Evolutionary conservation across 2,329 filamentous ascomycete genomes (phyloP), one percentile per base, ranked within the genome.

Genomic region (Aureobasidium namibiae): DNA sequence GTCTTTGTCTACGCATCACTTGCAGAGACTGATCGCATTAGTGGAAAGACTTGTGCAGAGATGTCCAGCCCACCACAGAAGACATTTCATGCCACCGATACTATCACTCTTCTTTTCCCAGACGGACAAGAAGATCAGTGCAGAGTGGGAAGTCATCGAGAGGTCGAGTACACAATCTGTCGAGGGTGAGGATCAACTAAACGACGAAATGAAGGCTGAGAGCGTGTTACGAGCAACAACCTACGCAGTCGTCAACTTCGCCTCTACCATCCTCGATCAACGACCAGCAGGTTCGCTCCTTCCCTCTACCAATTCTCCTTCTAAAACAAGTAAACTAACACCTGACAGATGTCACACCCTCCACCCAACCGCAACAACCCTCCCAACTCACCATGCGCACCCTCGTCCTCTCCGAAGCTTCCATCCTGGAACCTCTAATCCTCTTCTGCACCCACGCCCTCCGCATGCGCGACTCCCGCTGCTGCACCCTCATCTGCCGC

Each of bases 171-270:
- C 88, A 65, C 77, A 76, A 21, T 81, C 82, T 42, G 81, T 86
- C 1, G 86, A 86, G 3, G 86, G 86, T 21, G 90, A 92, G 59
- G 89, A 89, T 61, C 75, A 78, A 58, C 76, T 99, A 56, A 89
- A 89, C 1, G 91, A 96, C 65, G 94, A 99, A 75, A 99, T 99
- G 94, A 96, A 96, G 74, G 87, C 90, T 7, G 94, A 99, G 72
- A 97, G 92, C 68, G 95, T 99, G 31, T 77, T 99, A 46, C 85
- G 94, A 21, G 91, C 96, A 70, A 81, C 97, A 52, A 96, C 92
- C 0, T 94, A 95, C 72, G 90, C 90, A 3, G 90, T 92, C 1
- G 90, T 96, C 31, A 86, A 94, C 66, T 90, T 97, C 81, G 88
- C 96, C 63, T 90, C 90, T 8, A 89, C 90, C 65, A 85, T 97